Base-by-base conservation (phyloP, 148 eudicot genomes). In the Chenopodium suecicum region DNA sequence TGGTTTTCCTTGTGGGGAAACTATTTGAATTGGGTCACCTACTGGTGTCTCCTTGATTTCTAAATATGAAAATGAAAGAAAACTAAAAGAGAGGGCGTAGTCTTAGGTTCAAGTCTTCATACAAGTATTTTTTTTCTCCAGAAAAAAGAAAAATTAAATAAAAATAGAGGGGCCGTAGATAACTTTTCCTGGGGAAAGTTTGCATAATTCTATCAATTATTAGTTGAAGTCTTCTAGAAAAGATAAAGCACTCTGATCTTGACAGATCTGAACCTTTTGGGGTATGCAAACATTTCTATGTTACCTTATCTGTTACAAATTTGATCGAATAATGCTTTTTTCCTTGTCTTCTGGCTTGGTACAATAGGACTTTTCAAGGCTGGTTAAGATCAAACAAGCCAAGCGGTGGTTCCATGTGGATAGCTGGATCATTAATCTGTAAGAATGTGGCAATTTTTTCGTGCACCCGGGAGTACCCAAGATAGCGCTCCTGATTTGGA, bases 1-100 rank as follows among this genome's bases (percentile, higher is more conserved):
- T 56, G 80, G 52, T 83, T 74, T 79, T 27, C 76, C 50, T 17
- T 29, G 29, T 37, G 82, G 82, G 77, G 37, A 68, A 80, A 16
- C 62, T 41, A 52, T 75, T 67, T 70, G 58, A 70, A 22, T 71
- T 44, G 52, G 41, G 29, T 68, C 62, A 67, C 31, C 12, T 47
- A 58, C 47, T 68, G 58, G 22, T 83, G 75, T 83, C 65, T 63
- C 70, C 52, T 16, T 48, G 62, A 69, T 14, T 58, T 78, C 12
- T 29, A 82, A 56, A 34, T 32, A 13, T n/a, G 78, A 64, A 62
- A 50, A 62, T 44, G 81, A 72, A 71, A 63, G 64, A 46, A 50
- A 13, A 27, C 4, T 27, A 3, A 9, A n/a, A 67, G 74, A 48
- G 29, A 78, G 25, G 31, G 41, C 32, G 32, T 31, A 31, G 32